Conservation (phyloP, 1,284 basidiomycete genomes). For the Lignosus rhinocerotis region DNA sequence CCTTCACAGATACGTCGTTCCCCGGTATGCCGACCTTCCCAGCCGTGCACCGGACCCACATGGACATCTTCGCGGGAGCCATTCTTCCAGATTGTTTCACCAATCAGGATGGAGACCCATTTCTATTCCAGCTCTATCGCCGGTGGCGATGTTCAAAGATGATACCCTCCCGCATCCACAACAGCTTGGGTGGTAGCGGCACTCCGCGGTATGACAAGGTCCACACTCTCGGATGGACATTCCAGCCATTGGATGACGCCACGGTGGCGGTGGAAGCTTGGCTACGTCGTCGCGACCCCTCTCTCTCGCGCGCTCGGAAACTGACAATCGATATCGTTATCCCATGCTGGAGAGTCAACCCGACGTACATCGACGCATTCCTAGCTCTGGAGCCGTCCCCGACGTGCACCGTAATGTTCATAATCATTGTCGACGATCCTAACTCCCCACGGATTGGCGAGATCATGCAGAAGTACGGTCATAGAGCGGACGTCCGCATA, state of each 20-base stretch:
- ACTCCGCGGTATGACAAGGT: constrained; percentile 50
- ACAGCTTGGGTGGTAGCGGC: constrained; percentile 46
- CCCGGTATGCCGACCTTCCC: constrained; percentile 66
- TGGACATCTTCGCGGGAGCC: constrained; percentile 54
- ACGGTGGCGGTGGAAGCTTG: constrained; percentile 39
- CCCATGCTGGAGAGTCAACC: constrained; percentile 56
- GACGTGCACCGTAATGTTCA: constrained; percentile 51
- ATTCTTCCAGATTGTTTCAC: constrained; percentile 54
- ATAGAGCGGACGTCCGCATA: constrained; percentile 49
- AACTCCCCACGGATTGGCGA: constrained; percentile 37
- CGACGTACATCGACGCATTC: constrained; percentile 44
- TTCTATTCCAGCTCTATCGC: constrained; percentile 59
- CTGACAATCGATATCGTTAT: constrained; percentile 56
- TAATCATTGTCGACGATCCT: constrained; percentile 60
- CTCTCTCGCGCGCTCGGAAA: constrained; percentile 29
- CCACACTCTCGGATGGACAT: constrained; percentile 49
- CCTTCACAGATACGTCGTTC: constrained; percentile 56
- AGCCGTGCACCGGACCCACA: constrained; percentile 51
- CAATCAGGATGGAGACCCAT: constrained; percentile 63
- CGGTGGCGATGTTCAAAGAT: constrained; percentile 53
- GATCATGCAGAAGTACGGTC: constrained; percentile 38
- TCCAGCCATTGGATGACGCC: constrained; percentile 44
- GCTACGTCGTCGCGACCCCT: constrained; percentile 32
- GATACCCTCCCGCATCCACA: constrained; percentile 44
- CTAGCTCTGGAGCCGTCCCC: constrained; percentile 43